Evolutionary conservation across 2,329 filamentous ascomycete genomes (phyloP), one percentile per base, ranked within the genome.

Genomic region (Fusarium verrucosum): DNA sequence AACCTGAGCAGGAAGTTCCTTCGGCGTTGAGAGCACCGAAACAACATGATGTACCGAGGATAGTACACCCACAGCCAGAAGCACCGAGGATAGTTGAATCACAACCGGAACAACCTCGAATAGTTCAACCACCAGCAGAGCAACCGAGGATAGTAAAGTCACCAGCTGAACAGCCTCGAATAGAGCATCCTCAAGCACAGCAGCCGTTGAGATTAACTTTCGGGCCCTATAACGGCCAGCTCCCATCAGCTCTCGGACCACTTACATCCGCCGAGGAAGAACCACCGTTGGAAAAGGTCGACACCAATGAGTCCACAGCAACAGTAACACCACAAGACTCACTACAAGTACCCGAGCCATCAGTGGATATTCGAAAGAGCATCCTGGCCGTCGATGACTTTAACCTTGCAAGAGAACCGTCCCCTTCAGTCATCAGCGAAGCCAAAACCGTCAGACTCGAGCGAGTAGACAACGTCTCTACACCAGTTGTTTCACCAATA

Each of bases 381-480:
- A 43, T 53, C 16, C 30, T 66, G 1, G 32, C 41, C 13, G 57
- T 51, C 2, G 65, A 68, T 25, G 51, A 52, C 10, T 41, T 66
- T 14, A 49, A 50, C 13, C 22, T 65, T n/a, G 54, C 50, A 8
- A 52, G 42, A 17, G 49, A 19, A 11, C 62, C 63, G 19, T 64
- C 66, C 13, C 46, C 66, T 19, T 37, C 63, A 5, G 53, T 68
- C 10, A 55, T 69, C 25, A 65, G 58, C 17, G 64, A 70, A 36
- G 67, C 67, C 35, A 70, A 65, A 41, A 62, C 62, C 1, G 41
- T 70, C 10, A 63, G 43, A 14, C 42, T 70, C 6, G 67, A 68
- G 43, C 50, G 65, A 42, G 53, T 64, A n/a, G 65, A 68, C 4
- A 69, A 59, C 41, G 28, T 53, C 37, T 60, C 51, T 14, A 65